Conservation (phyloP, 768 basidiomycete species). For the Melanogaster broomeanus region DNA sequence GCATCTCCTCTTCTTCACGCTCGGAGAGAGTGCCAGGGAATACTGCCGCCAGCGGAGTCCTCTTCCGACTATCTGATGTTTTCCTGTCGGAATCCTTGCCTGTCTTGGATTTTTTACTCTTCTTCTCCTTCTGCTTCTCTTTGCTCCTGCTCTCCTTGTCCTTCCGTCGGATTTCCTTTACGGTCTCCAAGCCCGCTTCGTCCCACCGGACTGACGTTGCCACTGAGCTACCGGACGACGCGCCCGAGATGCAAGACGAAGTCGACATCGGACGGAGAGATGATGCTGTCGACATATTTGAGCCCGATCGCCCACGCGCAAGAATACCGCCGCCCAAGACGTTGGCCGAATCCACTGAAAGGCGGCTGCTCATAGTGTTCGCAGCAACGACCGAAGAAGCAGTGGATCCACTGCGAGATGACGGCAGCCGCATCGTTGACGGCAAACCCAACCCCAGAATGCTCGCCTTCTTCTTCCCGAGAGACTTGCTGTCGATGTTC, state of each 20-base stretch:
- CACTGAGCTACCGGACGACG: conserved; percentile 43
- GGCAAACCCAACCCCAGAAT: conserved; percentile 66
- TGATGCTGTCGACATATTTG: conserved; percentile 41
- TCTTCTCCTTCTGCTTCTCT: conserved; percentile 31
- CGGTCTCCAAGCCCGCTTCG: conserved; percentile 48
- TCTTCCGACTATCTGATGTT: conserved; percentile 50
- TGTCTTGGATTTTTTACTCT: conserved; percentile 29
- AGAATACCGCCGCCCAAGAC: conserved; percentile 32
- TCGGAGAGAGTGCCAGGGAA: conserved; percentile 48
- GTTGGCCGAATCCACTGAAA: conserved; percentile 35
- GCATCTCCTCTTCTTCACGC: conserved; percentile 11
- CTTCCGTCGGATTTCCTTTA: conserved; percentile 46
- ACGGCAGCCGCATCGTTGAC: conserved; percentile 50
- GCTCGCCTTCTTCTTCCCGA: conserved; percentile 58
- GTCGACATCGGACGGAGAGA: conserved; percentile 51
- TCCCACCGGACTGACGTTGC: conserved; percentile 51
- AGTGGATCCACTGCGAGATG: conserved; percentile 35
- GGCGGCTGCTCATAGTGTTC: conserved; percentile 12
- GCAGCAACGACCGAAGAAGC: conserved; percentile 33
- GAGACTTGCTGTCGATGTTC: conserved; percentile 32
- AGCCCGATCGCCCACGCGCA: conserved; percentile 37
- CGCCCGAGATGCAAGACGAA: conserved; percentile 40
- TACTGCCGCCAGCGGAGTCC: conserved; percentile 57
- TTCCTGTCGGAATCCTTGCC: conserved; percentile 40
- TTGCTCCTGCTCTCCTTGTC: conserved; percentile 38